Percentiles rank a stretch among this genome's conserved stretches.
phyloP scores from a whole-genome alignment of 441 rosid species.

The Biscutella laevigata region DNA sequence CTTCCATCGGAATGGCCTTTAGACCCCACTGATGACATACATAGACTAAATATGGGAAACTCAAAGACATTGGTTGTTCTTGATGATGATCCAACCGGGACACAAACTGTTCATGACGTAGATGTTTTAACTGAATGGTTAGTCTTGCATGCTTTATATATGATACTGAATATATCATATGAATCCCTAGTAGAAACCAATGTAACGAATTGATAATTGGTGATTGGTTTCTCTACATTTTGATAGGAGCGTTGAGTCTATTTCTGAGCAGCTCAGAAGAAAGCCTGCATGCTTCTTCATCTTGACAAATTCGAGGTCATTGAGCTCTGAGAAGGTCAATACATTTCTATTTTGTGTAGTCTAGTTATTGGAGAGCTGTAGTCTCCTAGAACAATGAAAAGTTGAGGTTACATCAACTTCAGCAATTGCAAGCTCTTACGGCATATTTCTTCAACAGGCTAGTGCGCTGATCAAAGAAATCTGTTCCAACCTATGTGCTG shows the following conservation, averaged over 20 bases:
- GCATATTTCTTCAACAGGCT: conserved; percentile 51
- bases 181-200: not conserved
- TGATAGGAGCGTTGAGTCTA: conserved; percentile 69
- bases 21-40: conserved; percentile 69
- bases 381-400: not conserved
- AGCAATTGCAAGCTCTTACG: conserved; percentile 8
- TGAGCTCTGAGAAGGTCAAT: conserved; percentile 80
- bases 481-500: conserved; percentile 56
- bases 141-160: conserved; percentile 22
- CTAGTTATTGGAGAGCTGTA: conserved; percentile 12
- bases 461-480: conserved; percentile 60
- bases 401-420: not conserved
- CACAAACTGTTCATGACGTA: conserved; percentile 92
- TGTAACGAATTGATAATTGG: not conserved
- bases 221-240: not conserved
- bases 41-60: conserved; percentile 45
- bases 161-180: not conserved
- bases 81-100: conserved; percentile 99
- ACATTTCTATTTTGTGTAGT: conserved; percentile 10
- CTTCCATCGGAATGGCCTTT: conserved; percentile 85
- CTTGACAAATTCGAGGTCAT: conserved; percentile 84
- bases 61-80: conserved; percentile 78
- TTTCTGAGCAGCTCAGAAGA: conserved; percentile 62
- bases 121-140: conserved; percentile 98
- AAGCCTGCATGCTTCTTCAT: conserved; percentile 84